phyloP scores from a whole-genome alignment of 2,329 filamentous ascomycete species.

The Trichophyton rubrum region DNA sequence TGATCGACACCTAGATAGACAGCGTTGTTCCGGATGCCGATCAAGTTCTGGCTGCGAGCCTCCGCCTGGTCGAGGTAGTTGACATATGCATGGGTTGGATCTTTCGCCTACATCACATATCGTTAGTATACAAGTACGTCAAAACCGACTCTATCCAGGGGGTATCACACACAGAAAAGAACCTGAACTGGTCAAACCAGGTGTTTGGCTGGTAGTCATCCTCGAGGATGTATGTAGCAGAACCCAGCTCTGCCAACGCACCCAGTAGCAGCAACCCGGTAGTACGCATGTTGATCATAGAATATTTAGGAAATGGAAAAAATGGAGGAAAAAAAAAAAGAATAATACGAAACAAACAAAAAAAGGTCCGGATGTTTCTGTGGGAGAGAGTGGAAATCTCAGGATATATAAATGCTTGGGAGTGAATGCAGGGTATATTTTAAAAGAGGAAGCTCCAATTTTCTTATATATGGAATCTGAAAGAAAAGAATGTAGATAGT shows the following conservation, averaged over 20 bases:
- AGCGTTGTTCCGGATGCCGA: constrained; percentile 42
- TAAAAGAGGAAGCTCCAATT: not conserved
- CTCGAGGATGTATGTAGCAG: constrained; percentile 10
- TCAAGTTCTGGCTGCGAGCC: constrained; percentile 47
- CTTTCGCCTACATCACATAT: constrained; percentile 28
- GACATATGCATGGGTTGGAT: constrained; percentile 67
- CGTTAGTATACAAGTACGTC: not conserved
- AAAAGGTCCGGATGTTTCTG: not conserved
- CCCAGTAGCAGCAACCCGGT: constrained; percentile 33
- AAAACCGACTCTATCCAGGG: not conserved
- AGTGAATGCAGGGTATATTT: not conserved
- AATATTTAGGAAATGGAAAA: not conserved
- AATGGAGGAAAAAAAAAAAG: not conserved
- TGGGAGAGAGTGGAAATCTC: not conserved
- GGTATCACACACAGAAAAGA: constrained; percentile 35
- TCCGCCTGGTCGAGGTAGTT: constrained; percentile 50
- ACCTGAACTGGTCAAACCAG: constrained; percentile 43
- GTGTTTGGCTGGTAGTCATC: constrained; percentile 15
- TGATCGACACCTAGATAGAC: constrained; percentile 61
- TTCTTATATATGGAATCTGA: not conserved
- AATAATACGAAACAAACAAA: not conserved
- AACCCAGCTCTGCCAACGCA: constrained; percentile 32
- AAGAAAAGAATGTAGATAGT: not conserved
- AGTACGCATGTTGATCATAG: constrained; percentile 16
- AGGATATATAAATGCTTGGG: not conserved